Evolutionary conservation across 75 land plant species (phyloP).

Genomic region (Pinus albicaulis): DNA sequence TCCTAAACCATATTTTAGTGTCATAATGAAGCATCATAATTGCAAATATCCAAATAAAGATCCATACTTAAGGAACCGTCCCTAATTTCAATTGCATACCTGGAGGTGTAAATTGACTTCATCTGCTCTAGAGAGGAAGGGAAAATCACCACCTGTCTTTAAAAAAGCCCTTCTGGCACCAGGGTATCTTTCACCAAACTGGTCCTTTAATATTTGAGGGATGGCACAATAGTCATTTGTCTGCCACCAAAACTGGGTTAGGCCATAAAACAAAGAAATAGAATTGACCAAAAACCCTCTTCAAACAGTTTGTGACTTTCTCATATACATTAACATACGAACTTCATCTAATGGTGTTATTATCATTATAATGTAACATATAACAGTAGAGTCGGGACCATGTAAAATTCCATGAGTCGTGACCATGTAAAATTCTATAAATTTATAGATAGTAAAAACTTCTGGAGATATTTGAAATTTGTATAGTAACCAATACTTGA

Average conservation of each 20-base stretch:
- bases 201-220: conserved; percentile 78
- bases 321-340: too few species aligned
- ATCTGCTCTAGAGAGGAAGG: conserved; percentile 93
- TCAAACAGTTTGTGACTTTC: too few species aligned
- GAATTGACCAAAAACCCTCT: too few species aligned
- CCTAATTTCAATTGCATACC: conserved; percentile 30
- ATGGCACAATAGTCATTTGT: conserved; percentile 93
- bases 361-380: too few species aligned
- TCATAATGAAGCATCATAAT: background rate
- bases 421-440: too few species aligned
- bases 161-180: conserved; percentile 77
- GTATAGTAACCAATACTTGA: too few species aligned
- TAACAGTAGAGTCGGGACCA: too few species aligned
- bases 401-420: too few species aligned
- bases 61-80: background rate
- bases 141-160: conserved; percentile 95
- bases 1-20: background rate
- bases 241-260: conserved; percentile 28
- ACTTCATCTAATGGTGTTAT: too few species aligned
- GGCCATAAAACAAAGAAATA: background rate
- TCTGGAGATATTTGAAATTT: too few species aligned
- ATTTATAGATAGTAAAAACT: too few species aligned
- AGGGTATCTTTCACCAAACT: conserved; percentile 73
- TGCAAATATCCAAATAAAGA: background rate
- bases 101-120: conserved; percentile 92